phyloP scores from a whole-genome alignment of 2,329 filamentous ascomycete species.

The Neonectria hederae region DNA sequence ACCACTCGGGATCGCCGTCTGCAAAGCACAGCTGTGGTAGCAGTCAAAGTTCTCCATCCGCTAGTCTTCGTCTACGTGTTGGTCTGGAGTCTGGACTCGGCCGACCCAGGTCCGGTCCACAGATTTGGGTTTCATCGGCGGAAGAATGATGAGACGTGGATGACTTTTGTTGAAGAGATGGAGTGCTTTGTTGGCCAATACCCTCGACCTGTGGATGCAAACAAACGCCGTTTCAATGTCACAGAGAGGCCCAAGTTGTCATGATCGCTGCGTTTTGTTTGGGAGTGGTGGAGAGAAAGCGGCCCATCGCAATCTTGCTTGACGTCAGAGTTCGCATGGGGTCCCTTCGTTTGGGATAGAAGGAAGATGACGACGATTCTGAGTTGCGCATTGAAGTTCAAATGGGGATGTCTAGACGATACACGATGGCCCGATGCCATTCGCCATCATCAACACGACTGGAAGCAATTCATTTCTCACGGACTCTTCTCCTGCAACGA shows the following conservation, averaged over 20 bases:
- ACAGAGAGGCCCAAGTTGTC: conserved; percentile 23
- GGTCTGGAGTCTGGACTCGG: background rate
- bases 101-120: conserved; percentile 28
- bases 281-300: conserved; percentile 14
- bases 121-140: conserved; percentile 36
- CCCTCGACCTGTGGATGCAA: background rate
- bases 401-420: background rate
- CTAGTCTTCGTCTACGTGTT: background rate
- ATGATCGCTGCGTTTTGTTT: conserved; percentile 24
- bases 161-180: background rate
- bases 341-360: conserved; percentile 7
- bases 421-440: background rate
- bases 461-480: background rate
- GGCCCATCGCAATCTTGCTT: conserved; percentile 33
- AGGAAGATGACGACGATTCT: background rate
- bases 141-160: conserved; percentile 21
- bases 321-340: conserved; percentile 27
- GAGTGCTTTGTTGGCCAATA: background rate
- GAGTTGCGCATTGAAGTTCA: background rate
- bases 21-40: background rate
- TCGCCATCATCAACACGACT: background rate
- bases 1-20: background rate
- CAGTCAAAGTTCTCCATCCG: background rate
- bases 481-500: background rate
- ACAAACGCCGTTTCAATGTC: background rate